phyloP scores from a whole-genome alignment of 768 basidiomycete species.

The Piloderma croceum region DNA sequence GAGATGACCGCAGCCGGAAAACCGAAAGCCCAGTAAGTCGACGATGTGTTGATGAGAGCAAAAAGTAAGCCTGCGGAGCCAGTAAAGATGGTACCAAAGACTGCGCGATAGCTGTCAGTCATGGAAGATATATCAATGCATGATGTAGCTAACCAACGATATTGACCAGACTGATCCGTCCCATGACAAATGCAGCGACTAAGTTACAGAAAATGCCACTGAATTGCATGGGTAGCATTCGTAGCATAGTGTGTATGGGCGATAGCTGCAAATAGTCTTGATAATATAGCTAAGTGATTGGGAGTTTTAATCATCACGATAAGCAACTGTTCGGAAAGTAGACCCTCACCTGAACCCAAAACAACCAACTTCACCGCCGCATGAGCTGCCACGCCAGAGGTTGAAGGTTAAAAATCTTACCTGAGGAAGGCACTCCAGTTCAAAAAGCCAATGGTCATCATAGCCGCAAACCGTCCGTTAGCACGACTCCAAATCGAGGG shows the following conservation, averaged over 20 bases:
- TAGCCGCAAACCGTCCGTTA: slow-evolving; percentile 54
- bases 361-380: slow-evolving; percentile 1
- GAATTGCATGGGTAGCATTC: slow-evolving; percentile 67
- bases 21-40: slow-evolving; percentile 68
- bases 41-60: slow-evolving; percentile 53
- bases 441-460: slow-evolving; percentile 58
- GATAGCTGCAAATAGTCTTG: slow-evolving; percentile 53
- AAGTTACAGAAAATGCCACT: slow-evolving; percentile 61
- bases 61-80: slow-evolving; percentile 56
- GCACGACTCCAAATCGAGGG: slow-evolving; percentile 59
- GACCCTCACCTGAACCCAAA: slow-evolving; percentile 20
- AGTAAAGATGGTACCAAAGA: slow-evolving; percentile 53
- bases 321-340: not conserved
- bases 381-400: slow-evolving; percentile 43
- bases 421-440: slow-evolving; percentile 54
- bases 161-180: slow-evolving; percentile 47
- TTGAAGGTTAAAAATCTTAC: too few species aligned
- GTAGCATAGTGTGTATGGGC: slow-evolving; percentile 57
- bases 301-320: not conserved
- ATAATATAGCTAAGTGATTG: slow-evolving; percentile 54
- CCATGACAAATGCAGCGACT: slow-evolving; percentile 55
- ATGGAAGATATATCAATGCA: not conserved
- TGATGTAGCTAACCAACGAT: slow-evolving; percentile 44
- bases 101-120: not conserved
- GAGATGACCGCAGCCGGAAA: slow-evolving; percentile 62